Conservation (phyloP, 2,329 filamentous ascomycete species). For the Teratosphaeria gauchensis region DNA sequence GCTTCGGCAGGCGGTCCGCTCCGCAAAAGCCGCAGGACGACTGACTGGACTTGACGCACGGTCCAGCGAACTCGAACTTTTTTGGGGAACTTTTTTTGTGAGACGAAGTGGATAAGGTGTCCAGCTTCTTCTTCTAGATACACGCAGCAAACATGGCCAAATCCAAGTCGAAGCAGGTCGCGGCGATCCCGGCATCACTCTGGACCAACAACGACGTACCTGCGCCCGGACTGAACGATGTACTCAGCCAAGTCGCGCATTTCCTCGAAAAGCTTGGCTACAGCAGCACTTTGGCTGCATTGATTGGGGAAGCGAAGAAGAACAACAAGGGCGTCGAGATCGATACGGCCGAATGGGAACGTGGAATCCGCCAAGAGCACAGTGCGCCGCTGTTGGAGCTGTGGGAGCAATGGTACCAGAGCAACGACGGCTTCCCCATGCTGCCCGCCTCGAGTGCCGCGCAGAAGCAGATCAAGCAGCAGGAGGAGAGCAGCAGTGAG, state of each 20-base stretch:
- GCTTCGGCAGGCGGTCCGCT: too few species aligned
- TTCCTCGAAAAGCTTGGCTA: conserved; percentile 25
- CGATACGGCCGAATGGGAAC: conserved; percentile 12
- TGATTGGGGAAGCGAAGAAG: conserved; percentile 24
- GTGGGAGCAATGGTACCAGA: conserved; percentile 16
- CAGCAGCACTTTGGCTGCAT: conserved; percentile 19
- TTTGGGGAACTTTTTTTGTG: too few species aligned
- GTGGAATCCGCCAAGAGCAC: conserved; percentile 11
- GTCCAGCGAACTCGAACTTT: too few species aligned
- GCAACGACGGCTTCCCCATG: conserved; percentile 11
- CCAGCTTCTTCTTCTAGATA: too few species aligned
- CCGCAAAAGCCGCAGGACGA: too few species aligned
- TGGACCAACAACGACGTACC: not conserved
- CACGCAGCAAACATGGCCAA: not conserved
- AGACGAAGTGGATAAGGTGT: too few species aligned
- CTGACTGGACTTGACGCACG: too few species aligned
- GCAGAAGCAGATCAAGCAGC: conserved; percentile 5
- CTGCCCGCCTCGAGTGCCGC: conserved; percentile 1
- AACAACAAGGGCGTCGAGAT: conserved; percentile 19
- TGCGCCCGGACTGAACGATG: conserved; percentile 5
- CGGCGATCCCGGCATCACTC: not conserved
- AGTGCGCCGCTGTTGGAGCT: conserved; percentile 13
- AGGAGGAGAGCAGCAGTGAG: conserved; percentile 8
- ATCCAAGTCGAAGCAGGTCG: not conserved
- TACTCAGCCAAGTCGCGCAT: conserved; percentile 19